Evolutionary conservation across 805 yeast species (phyloP).

Genomic region (Isabelozyma heimii): DNA sequence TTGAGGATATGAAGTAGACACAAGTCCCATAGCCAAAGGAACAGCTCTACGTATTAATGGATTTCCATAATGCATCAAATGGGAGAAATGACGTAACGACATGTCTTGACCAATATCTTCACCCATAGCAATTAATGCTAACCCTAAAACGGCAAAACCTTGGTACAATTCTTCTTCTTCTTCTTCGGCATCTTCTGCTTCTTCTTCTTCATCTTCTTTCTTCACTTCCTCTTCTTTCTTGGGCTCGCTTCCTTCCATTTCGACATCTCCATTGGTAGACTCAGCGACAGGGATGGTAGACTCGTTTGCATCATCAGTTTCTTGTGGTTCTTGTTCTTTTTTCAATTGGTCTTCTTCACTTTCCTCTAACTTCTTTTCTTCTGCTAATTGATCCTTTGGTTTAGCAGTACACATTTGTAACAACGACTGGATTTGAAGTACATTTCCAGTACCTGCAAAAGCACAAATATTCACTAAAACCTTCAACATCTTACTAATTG

Average conservation of each 20-base stretch:
- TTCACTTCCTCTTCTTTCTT: conserved; percentile 12
- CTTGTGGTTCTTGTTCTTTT: conserved; percentile 27
- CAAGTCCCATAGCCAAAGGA: conserved; percentile 96
- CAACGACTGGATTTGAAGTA: conserved; percentile 86
- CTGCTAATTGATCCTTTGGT: conserved; percentile 53
- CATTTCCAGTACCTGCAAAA: conserved; percentile 97
- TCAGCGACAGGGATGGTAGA: conserved; percentile 20
- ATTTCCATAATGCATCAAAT: conserved; percentile 96
- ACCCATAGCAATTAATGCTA: conserved; percentile 94
- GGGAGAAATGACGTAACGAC: conserved; percentile 96
- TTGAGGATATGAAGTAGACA: conserved; percentile 90
- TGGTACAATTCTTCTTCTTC: conserved; percentile 61
- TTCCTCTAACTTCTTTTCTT: conserved; percentile 56
- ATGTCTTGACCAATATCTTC: conserved; percentile 97
- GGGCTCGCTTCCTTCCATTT: conserved; percentile 23
- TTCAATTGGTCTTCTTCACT: conserved; percentile 35
- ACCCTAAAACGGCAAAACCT: conserved; percentile 91
- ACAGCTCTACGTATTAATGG: conserved; percentile 88
- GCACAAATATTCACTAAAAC: conserved; percentile 91
- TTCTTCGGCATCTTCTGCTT: conserved; percentile 21
- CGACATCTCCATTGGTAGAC: conserved; percentile 27
- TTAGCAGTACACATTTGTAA: conserved; percentile 85
- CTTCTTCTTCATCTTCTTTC: conserved; percentile 27
- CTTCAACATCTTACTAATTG: conserved; percentile 83
- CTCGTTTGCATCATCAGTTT: conserved; percentile 16